A percentile compares a stretch with the other conserved stretches of the same genome.
Evolutionary conservation across 306 rosid species (phyloP).

Genomic region (Begonia masoniana): DNA sequence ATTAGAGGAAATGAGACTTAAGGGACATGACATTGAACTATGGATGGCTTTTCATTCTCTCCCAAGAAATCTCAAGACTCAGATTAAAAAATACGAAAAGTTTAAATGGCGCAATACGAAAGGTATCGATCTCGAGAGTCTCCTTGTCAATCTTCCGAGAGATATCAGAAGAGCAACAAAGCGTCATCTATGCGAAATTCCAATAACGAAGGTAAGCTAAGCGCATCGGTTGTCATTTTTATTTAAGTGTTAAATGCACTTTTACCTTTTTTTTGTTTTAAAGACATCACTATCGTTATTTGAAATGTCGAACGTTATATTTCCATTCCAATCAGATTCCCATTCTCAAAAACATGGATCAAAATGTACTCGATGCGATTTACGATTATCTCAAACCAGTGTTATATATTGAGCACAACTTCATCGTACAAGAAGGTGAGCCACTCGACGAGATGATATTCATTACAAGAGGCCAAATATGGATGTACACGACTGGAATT

Average conservation of each 20-base stretch:
- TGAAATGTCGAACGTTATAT: neutral
- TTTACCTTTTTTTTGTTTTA: neutral
- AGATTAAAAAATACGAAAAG: slow-evolving; percentile 7
- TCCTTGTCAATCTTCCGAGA: slow-evolving; percentile 3
- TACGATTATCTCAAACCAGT: slow-evolving; percentile 7
- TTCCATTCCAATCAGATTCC: slow-evolving; percentile 6
- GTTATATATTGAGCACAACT: slow-evolving; percentile 2
- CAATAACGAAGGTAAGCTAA: slow-evolving; percentile 42
- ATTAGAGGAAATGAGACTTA: slow-evolving; percentile 22
- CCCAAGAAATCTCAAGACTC: slow-evolving; percentile 4
- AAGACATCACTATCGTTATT: neutral
- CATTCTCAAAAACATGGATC: neutral
- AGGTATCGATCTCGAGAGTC: slow-evolving; percentile 4
- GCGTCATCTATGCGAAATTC: slow-evolving; percentile 49
- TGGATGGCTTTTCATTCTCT: slow-evolving; percentile 14
- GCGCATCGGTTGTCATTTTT: neutral
- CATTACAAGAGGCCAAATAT: slow-evolving; percentile 6
- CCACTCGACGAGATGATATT: slow-evolving; percentile 14
- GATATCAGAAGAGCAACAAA: slow-evolving; percentile 11
- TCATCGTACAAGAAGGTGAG: slow-evolving; percentile 11
- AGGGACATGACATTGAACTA: slow-evolving; percentile 11
- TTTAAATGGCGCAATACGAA: slow-evolving; percentile 9
- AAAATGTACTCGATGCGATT: neutral
- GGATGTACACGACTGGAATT: neutral
- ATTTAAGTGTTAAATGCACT: neutral